Conservation (phyloP, 495 filamentous ascomycete genomes). For the Aspergillus incahuasiensis region DNA sequence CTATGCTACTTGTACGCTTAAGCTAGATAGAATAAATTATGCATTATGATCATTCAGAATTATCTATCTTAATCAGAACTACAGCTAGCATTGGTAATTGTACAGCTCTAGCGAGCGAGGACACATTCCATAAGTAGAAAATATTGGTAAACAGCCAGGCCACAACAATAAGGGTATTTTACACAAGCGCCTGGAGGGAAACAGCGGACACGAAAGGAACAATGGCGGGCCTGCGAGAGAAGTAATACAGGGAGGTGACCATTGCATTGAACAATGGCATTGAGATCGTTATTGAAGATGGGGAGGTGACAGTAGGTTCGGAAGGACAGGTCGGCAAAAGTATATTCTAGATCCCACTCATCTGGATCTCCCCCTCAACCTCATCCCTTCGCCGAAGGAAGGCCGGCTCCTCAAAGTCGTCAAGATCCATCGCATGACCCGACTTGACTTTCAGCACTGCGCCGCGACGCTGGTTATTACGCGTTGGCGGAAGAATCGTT, state of each 20-base stretch:
- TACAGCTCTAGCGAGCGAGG: background rate
- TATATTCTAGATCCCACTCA: slow-evolving; percentile 11
- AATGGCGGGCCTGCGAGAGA: background rate
- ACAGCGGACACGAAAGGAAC: background rate
- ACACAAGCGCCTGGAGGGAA: slow-evolving; percentile 1
- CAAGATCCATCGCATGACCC: slow-evolving; percentile 25
- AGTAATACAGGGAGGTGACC: background rate
- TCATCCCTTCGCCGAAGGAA: slow-evolving; percentile 42
- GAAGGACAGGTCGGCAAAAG: background rate
- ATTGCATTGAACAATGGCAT: too few relatives aligned
- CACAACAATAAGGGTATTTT: slow-evolving; percentile 1
- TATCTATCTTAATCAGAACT: background rate
- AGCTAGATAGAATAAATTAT: slow-evolving; percentile 7
- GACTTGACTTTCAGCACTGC: slow-evolving; percentile 13
- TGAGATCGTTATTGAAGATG: background rate
- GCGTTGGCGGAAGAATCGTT: slow-evolving; percentile 31
- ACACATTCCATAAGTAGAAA: background rate
- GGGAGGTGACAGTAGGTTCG: background rate
- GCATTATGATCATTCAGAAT: slow-evolving; percentile 2
- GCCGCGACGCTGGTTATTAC: slow-evolving; percentile 31
- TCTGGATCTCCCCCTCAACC: slow-evolving; percentile 16
- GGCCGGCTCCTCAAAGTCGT: slow-evolving; percentile 42
- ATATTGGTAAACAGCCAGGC: background rate
- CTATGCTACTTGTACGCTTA: background rate
- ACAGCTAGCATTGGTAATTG: background rate